Percentiles rank a stretch among this genome's conserved stretches.
Evolutionary conservation across 169 alveolate genomes (phyloP).

Genomic region (Plasmodium adleri): DNA sequence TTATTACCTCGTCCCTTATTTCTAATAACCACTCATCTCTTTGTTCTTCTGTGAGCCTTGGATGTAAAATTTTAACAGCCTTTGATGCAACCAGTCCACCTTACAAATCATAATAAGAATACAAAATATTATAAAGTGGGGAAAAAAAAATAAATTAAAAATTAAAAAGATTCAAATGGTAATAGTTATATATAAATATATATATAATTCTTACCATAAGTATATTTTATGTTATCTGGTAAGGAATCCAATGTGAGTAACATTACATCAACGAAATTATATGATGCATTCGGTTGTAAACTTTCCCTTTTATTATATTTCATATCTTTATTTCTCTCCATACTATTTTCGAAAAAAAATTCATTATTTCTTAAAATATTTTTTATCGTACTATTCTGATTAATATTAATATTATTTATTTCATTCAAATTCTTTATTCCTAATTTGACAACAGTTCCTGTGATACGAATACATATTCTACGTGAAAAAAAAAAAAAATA

Average conservation of each 20-base stretch:
- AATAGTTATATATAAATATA: not conserved
- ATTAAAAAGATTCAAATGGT: not conserved
- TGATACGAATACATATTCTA: constrained; percentile 74
- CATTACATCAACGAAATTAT: constrained; percentile 63
- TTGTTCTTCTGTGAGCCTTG: constrained; percentile 65
- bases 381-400: constrained; percentile 36
- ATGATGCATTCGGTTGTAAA: constrained; percentile 23
- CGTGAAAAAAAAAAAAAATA: not conserved
- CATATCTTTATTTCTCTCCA: constrained; percentile 42
- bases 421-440: constrained; percentile 36
- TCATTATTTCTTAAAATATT: constrained; percentile 59
- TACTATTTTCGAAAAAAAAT: constrained; percentile 12
- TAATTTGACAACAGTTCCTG: constrained; percentile 78
- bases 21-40: constrained; percentile 72
- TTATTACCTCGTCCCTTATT: constrained; percentile 37
- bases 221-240: constrained; percentile 52
- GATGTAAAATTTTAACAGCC: constrained; percentile 70
- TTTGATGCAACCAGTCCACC: constrained; percentile 75
- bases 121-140: not conserved
- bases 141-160: not conserved
- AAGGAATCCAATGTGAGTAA: constrained; percentile 55
- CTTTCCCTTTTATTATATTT: constrained; percentile 31
- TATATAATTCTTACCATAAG: constrained; percentile 30
- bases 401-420: constrained; percentile 9
- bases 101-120: not conserved